Percentiles rank a stretch among this genome's conserved stretches.
These are phyloP conservation scores for Cladophialophora immunda DNA, from an alignment of 2,329 filamentous ascomycete species.

Conservation along the genomic window DNA sequence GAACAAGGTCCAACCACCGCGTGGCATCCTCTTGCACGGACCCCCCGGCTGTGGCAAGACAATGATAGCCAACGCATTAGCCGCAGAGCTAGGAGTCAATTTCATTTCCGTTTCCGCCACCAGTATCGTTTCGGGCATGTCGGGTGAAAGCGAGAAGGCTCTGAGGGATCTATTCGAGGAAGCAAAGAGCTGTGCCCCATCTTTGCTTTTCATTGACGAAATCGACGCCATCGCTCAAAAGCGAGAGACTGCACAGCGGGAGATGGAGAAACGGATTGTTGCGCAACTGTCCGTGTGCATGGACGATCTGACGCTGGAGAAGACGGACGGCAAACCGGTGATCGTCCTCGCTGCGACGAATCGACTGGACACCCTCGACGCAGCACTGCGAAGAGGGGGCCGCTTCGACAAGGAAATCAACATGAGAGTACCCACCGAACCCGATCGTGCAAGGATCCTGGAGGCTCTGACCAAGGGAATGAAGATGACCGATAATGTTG, in stretches of 20 bases:
- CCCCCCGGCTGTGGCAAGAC: constrained; percentile 89
- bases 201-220: constrained; percentile 89
- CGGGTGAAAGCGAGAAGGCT: constrained; percentile 87
- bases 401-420: constrained; percentile 86
- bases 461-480: constrained; percentile 74
- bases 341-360: constrained; percentile 93
- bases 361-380: constrained; percentile 83
- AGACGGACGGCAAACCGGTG: constrained; percentile 77
- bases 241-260: constrained; percentile 80
- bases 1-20: constrained; percentile 73
- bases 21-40: constrained; percentile 80
- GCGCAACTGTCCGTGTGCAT: constrained; percentile 85
- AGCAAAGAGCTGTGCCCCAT: constrained; percentile 84
- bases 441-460: constrained; percentile 79
- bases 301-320: constrained; percentile 78
- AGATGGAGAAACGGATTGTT: constrained; percentile 89
- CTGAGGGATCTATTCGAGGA: constrained; percentile 87
- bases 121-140: constrained; percentile 84
- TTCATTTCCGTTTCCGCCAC: constrained; percentile 85
- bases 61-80: constrained; percentile 80
- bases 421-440: constrained; percentile 84
- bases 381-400: constrained; percentile 75
- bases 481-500: constrained; percentile 72
- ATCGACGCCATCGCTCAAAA: constrained; percentile 92
- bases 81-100: constrained; percentile 76